Evolutionary conservation across 768 basidiomycete genomes (phyloP).

Genomic region (Dacryopinax primogenitus): DNA sequence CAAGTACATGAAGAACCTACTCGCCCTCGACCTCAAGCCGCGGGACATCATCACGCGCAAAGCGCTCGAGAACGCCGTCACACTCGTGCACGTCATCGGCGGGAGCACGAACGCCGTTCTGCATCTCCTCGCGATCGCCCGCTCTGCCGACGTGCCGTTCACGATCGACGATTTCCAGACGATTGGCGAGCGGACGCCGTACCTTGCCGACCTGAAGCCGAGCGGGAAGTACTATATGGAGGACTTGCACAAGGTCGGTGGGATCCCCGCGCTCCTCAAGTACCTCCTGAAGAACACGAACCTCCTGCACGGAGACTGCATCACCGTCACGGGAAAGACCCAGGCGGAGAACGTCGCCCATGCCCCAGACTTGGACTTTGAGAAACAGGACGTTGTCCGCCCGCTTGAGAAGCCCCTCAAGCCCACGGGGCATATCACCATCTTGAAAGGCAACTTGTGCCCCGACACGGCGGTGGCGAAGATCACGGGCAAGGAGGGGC

Average conservation of each 20-base stretch:
- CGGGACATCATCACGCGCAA: slow-evolving; percentile 56
- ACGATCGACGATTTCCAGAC: slow-evolving; percentile 78
- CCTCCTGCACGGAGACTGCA: slow-evolving; percentile 64
- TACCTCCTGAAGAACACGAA: slow-evolving; percentile 66
- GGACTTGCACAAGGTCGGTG: slow-evolving; percentile 74
- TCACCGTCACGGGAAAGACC: slow-evolving; percentile 87
- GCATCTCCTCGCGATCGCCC: slow-evolving; percentile 72
- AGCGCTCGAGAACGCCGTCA: slow-evolving; percentile 74
- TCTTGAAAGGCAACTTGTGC: slow-evolving; percentile 77
- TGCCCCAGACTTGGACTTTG: slow-evolving; percentile 56
- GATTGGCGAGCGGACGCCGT: slow-evolving; percentile 67
- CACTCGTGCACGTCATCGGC: slow-evolving; percentile 63
- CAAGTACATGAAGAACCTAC: slow-evolving; percentile 56
- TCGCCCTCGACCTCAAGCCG: slow-evolving; percentile 74
- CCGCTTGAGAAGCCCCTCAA: slow-evolving; percentile 71
- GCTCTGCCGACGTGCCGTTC: slow-evolving; percentile 61
- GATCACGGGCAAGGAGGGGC: slow-evolving; percentile 85
- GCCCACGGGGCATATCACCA: slow-evolving; percentile 70
- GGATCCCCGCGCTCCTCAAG: slow-evolving; percentile 72
- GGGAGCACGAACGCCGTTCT: slow-evolving; percentile 84
- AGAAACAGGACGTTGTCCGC: slow-evolving; percentile 62
- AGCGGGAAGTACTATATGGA: slow-evolving; percentile 85
- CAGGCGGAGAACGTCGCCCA: slow-evolving; percentile 76
- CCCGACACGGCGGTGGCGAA: slow-evolving; percentile 84
- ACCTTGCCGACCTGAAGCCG: slow-evolving; percentile 73